phyloP scores from a whole-genome alignment of 2,329 filamentous ascomycete species.

The Trichophyton equinum region DNA sequence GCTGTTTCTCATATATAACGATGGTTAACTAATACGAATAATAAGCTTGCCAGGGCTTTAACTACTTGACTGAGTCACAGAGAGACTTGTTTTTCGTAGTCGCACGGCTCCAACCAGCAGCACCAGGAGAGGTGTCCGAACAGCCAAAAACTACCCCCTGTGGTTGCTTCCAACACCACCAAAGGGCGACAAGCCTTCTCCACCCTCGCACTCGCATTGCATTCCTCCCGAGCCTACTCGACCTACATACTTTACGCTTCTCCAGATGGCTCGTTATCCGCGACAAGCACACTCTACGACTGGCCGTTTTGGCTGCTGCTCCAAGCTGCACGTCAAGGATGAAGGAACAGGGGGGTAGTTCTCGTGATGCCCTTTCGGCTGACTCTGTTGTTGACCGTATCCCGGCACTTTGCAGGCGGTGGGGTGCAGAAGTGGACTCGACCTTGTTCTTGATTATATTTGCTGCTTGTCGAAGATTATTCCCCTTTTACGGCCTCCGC shows the following conservation, averaged over 20 bases:
- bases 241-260: too few relatives aligned
- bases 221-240: background rate
- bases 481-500: too few relatives aligned
- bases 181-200: background rate
- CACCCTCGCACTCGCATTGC: background rate
- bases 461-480: too few relatives aligned
- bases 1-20: too few relatives aligned
- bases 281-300: too few relatives aligned
- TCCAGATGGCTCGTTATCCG: too few relatives aligned
- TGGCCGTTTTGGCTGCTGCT: background rate
- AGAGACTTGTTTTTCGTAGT: too few relatives aligned
- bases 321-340: background rate
- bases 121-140: background rate
- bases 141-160: background rate
- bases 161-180: background rate
- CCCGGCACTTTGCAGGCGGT: background rate
- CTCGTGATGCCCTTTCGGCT: conserved; percentile 18
- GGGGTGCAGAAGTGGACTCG: background rate
- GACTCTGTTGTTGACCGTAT: background rate
- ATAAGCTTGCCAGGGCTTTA: too few relatives aligned
- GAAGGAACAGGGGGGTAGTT: conserved; percentile 22
- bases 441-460: too few relatives aligned
- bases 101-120: background rate
- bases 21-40: too few relatives aligned
- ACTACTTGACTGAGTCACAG: too few relatives aligned